phyloP scores from a whole-genome alignment of 2,329 filamentous ascomycete genomes.

The Didymellaceae sp. region DNA sequence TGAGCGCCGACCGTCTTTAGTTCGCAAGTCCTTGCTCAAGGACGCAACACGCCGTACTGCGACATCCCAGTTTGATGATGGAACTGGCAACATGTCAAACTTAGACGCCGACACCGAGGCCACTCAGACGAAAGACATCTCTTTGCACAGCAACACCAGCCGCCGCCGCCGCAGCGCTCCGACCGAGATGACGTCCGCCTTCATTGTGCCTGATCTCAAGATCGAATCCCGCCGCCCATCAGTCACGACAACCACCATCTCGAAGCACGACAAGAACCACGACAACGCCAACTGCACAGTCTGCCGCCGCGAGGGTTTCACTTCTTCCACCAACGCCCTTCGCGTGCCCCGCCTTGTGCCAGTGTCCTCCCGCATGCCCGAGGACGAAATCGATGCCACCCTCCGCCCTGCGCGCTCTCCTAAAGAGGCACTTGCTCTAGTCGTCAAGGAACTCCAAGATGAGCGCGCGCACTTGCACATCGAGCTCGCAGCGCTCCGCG shows the following conservation, averaged over 20 bases:
- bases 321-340: constrained; percentile 35
- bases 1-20: constrained; percentile 48
- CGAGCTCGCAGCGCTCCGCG: constrained; percentile 67
- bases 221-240: constrained; percentile 47
- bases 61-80: constrained; percentile 40
- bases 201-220: constrained; percentile 69
- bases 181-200: constrained; percentile 67
- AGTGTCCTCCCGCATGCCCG: constrained; percentile 58
- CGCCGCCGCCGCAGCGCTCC: constrained; percentile 57
- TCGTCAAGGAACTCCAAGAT: constrained; percentile 81
- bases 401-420: constrained; percentile 70
- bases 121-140: constrained; percentile 46
- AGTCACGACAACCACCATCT: constrained; percentile 26
- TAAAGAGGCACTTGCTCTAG: constrained; percentile 75
- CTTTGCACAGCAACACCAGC: constrained; percentile 57
- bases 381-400: constrained; percentile 63
- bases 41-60: constrained; percentile 52
- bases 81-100: constrained; percentile 44
- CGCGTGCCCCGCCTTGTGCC: constrained; percentile 59
- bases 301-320: constrained; percentile 56
- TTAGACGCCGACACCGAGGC: constrained; percentile 33
- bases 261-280: constrained; percentile 52
- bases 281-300: constrained; percentile 63
- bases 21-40: constrained; percentile 64
- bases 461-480: constrained; percentile 79